Conservation (phyloP, 768 basidiomycete species). For the Rhodotorula babjevae region DNA sequence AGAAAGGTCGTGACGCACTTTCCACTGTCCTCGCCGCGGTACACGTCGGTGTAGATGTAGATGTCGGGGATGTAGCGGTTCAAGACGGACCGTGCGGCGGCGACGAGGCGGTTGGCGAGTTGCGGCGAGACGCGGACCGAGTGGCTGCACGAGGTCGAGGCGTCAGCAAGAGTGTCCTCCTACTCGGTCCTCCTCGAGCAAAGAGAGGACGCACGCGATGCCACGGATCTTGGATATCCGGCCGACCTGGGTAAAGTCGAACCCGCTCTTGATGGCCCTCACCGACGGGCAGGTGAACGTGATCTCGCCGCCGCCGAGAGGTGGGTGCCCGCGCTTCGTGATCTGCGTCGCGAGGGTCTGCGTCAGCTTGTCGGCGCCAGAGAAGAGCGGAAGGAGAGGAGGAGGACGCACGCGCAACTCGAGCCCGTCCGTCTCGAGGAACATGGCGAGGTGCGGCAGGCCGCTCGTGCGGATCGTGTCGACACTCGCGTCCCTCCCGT, state of each 20-base stretch:
- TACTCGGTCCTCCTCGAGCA: too few relatives aligned
- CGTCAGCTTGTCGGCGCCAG: background rate
- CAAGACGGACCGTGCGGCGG: slow-evolving; percentile 81
- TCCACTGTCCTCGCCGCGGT: slow-evolving; percentile 94
- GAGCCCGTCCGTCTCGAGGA: slow-evolving; percentile 82
- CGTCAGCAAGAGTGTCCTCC: slow-evolving; percentile 1
- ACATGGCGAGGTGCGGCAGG: slow-evolving; percentile 41
- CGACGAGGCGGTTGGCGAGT: slow-evolving; percentile 96
- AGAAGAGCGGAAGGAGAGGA: background rate
- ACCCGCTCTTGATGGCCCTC: slow-evolving; percentile 73
- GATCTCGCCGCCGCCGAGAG: slow-evolving; percentile 85
- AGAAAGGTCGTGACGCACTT: slow-evolving; percentile 59
- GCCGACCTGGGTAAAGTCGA: slow-evolving; percentile 87
- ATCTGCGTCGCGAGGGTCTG: slow-evolving; percentile 55
- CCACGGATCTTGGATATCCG: slow-evolving; percentile 92
- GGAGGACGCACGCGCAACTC: slow-evolving; percentile 66
- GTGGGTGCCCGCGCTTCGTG: slow-evolving; percentile 86
- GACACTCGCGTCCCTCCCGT: slow-evolving; percentile 81
- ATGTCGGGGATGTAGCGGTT: slow-evolving; percentile 98
- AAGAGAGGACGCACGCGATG: slow-evolving; percentile 65
- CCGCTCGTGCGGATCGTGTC: slow-evolving; percentile 35
- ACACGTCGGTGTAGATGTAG: slow-evolving; percentile 96
- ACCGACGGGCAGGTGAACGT: slow-evolving; percentile 90
- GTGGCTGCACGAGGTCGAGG: slow-evolving; percentile 56
- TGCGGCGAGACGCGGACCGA: slow-evolving; percentile 95